These are phyloP conservation scores for Fomes fomentarius DNA, from an alignment of 1,284 basidiomycete species.

Conservation along the genomic window DNA sequence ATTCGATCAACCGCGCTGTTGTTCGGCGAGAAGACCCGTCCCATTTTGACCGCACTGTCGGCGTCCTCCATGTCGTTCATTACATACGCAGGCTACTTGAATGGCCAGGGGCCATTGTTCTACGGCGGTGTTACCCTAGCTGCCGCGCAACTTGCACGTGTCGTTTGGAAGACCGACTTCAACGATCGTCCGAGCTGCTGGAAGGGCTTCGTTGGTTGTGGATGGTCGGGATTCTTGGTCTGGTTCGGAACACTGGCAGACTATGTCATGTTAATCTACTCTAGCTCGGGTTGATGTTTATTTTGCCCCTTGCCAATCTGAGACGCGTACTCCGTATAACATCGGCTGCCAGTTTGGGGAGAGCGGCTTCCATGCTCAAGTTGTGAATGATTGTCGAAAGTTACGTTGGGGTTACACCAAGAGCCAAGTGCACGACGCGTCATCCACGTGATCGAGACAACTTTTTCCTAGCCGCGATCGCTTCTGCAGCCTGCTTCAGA, in stretches of 20 bases:
- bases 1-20: slow-evolving; percentile 95
- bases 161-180: slow-evolving; percentile 82
- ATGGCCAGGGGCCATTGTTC: slow-evolving; percentile 78
- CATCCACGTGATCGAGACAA: slow-evolving; percentile 21
- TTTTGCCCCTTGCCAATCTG: no score
- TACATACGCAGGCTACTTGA: slow-evolving; percentile 78
- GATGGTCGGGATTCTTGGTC: slow-evolving; percentile 87
- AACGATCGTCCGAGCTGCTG: slow-evolving; percentile 86
- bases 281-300: slow-evolving; percentile 1
- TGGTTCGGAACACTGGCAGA: slow-evolving; percentile 86
- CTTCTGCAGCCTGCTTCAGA: neutral
- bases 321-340: no score
- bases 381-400: no score
- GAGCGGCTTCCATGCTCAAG: no score
- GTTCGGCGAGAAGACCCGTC: slow-evolving; percentile 79
- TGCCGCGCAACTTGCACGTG: slow-evolving; percentile 79
- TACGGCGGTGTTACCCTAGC: slow-evolving; percentile 81
- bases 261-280: slow-evolving; percentile 51
- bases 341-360: neutral
- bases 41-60: slow-evolving; percentile 80
- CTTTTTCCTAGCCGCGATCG: slow-evolving; percentile 4
- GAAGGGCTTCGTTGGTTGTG: slow-evolving; percentile 89
- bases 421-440: slow-evolving; percentile 10
- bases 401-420: neutral
- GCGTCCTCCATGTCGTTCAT: slow-evolving; percentile 76